Conservation (phyloP, 257 asterid genomes). For the Striga asiatica region DNA sequence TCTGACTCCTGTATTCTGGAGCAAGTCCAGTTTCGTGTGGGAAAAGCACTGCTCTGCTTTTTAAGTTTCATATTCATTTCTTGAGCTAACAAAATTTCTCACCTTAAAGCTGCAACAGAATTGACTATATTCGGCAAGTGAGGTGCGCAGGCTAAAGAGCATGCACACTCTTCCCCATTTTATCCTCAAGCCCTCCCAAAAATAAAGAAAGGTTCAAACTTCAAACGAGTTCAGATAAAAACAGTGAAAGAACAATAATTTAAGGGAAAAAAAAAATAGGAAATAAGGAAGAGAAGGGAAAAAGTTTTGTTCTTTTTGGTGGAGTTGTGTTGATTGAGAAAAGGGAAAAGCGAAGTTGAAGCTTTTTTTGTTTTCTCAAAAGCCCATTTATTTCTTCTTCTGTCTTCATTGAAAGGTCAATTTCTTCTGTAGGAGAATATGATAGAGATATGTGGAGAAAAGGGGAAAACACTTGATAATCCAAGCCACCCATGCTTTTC, state of each 20-base stretch:
- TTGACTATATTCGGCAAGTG: slow-evolving; percentile 24
- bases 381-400: slow-evolving; percentile 14
- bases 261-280: too few relatives aligned
- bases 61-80: background rate
- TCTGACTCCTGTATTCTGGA: background rate
- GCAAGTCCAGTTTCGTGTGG: background rate
- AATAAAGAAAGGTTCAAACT: too few relatives aligned
- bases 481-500: slow-evolving; percentile 63
- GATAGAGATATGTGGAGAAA: background rate
- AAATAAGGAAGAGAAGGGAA: too few relatives aligned
- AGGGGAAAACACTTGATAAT: slow-evolving; percentile 35
- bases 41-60: background rate
- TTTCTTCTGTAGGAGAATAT: slow-evolving; percentile 37
- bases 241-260: background rate
- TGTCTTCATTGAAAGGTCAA: slow-evolving; percentile 71
- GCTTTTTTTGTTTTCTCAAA: slow-evolving; percentile 15
- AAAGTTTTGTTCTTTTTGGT: background rate
- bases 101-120: slow-evolving; percentile 45
- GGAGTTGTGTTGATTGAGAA: slow-evolving; percentile 3
- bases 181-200: background rate
- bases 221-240: too few relatives aligned
- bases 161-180: slow-evolving; percentile 30
- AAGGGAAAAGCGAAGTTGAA: slow-evolving; percentile 8
- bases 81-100: slow-evolving; percentile 19
- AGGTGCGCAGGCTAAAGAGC: slow-evolving; percentile 33